phyloP scores from a whole-genome alignment of 2,329 filamentous ascomycete species.

The Neonectria ditissima region DNA sequence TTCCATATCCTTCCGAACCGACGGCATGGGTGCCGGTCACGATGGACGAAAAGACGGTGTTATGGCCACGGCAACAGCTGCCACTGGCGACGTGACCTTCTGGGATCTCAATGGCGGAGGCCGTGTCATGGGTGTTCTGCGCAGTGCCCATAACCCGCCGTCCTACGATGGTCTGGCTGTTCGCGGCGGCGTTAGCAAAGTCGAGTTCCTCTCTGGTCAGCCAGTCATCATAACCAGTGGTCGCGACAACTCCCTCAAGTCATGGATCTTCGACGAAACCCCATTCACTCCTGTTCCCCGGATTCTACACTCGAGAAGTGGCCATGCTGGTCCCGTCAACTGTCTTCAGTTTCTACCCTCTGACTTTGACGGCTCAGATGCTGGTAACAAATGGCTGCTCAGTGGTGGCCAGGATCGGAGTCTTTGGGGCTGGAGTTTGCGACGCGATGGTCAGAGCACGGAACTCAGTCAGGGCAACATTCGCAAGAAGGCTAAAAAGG shows the following conservation, averaged over 20 bases:
- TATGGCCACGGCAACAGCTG: conserved; percentile 88
- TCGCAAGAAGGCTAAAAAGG: conserved; percentile 89
- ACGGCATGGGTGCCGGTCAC: conserved; percentile 87
- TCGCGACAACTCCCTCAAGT: conserved; percentile 91
- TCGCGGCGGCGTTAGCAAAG: conserved; percentile 82
- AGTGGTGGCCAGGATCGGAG: conserved; percentile 91
- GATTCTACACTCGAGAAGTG: conserved; percentile 85
- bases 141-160: conserved; percentile 88
- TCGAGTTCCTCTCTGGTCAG: conserved; percentile 91
- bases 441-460: conserved; percentile 91
- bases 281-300: conserved; percentile 90
- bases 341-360: conserved; percentile 87
- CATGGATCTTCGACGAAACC: conserved; percentile 95
- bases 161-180: conserved; percentile 65
- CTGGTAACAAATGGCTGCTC: conserved; percentile 91
- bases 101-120: conserved; percentile 96
- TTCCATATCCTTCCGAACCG: conserved; percentile 90
- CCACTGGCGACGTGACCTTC: conserved; percentile 89
- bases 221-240: conserved; percentile 91
- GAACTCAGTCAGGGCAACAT: conserved; percentile 93
- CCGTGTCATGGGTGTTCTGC: conserved; percentile 85
- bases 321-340: conserved; percentile 88
- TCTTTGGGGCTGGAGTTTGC: conserved; percentile 95
- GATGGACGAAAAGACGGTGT: conserved; percentile 88
- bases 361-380: conserved; percentile 89